Conservation (phyloP, 2,329 filamentous ascomycete genomes). For the Simplicillium sp. region DNA sequence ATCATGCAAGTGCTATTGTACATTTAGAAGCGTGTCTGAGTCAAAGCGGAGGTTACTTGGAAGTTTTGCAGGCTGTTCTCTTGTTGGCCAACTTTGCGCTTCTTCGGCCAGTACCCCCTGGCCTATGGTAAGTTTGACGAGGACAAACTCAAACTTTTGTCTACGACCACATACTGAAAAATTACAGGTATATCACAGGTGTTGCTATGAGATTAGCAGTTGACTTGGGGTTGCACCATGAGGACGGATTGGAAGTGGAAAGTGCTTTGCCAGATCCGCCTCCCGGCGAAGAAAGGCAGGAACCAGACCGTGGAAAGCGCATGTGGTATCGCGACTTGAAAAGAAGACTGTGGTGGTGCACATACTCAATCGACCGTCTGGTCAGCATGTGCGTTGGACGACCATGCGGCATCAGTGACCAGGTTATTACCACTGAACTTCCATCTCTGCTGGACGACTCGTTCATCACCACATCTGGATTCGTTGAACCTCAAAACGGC, state of each 20-base stretch:
- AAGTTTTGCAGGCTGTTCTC: slow-evolving; percentile 89
- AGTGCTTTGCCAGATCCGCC: slow-evolving; percentile 42
- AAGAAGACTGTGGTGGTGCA: slow-evolving; percentile 90
- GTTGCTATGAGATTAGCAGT: slow-evolving; percentile 85
- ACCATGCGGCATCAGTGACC: slow-evolving; percentile 91
- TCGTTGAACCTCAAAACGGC: slow-evolving; percentile 51
- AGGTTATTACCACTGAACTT: slow-evolving; percentile 91
- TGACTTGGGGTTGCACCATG: slow-evolving; percentile 85
- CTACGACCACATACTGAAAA: background rate
- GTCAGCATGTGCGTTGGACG: slow-evolving; percentile 90
- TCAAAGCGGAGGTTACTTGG: slow-evolving; percentile 77
- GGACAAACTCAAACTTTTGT: background rate
- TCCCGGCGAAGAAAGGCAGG: slow-evolving; percentile 9
- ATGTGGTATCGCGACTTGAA: slow-evolving; percentile 83
- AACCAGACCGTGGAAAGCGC: slow-evolving; percentile 46
- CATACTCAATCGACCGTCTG: slow-evolving; percentile 88
- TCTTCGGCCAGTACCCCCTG: slow-evolving; percentile 81
- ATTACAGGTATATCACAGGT: slow-evolving; percentile 72
- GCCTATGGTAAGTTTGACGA: slow-evolving; percentile 56
- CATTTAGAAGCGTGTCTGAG: slow-evolving; percentile 83
- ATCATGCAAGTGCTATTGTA: slow-evolving; percentile 88
- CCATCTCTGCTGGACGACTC: slow-evolving; percentile 81
- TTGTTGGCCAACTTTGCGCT: slow-evolving; percentile 86
- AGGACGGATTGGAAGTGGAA: slow-evolving; percentile 64
- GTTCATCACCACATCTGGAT: slow-evolving; percentile 73